Percentiles rank a stretch among this genome's conserved stretches.
These are phyloP conservation scores for Pythium angustatum DNA, from an alignment of 352 stramenopile genomes.

Conservation along the genomic window DNA sequence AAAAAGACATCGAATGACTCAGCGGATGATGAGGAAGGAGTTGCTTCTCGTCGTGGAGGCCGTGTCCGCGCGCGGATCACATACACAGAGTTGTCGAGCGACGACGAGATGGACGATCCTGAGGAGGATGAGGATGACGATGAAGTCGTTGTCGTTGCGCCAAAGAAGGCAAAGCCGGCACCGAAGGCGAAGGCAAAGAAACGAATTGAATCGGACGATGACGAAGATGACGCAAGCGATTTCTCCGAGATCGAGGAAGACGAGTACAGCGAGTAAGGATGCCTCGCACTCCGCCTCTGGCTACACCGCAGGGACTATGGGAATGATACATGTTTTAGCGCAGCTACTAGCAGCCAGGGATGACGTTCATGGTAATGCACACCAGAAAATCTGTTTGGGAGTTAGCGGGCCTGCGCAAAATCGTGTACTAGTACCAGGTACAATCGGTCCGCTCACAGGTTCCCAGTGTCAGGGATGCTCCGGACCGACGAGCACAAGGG, in stretches of 20 bases:
- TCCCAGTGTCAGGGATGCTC: constrained; percentile 22
- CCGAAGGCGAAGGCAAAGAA: constrained; percentile 29
- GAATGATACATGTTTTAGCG: background rate
- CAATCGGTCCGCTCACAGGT: too few relatives aligned
- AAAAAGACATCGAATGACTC: constrained; percentile 27
- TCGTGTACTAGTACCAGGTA: too few relatives aligned
- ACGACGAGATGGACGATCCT: constrained; percentile 44
- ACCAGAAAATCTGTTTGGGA: constrained; percentile 2
- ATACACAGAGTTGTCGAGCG: constrained; percentile 58
- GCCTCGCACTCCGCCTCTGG: too few relatives aligned
- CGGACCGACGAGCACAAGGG: constrained; percentile 28
- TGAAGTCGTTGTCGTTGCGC: constrained; percentile 21
- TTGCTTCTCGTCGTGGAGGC: constrained; percentile 21
- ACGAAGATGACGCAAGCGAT: constrained; percentile 56
- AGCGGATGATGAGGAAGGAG: constrained; percentile 29
- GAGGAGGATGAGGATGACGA: constrained; percentile 33
- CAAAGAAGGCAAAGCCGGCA: constrained; percentile 17
- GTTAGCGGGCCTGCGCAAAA: background rate
- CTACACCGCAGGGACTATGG: too few relatives aligned
- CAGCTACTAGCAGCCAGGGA: background rate
- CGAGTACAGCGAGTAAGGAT: constrained; percentile 68
- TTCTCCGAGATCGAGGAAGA: constrained; percentile 40
- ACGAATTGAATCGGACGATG: constrained; percentile 26
- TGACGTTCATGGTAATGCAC: constrained; percentile 8
- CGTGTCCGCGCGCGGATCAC: constrained; percentile 24